Base-by-base conservation (phyloP, 179 eudicot species). In the Drosera spatulata region DNA sequence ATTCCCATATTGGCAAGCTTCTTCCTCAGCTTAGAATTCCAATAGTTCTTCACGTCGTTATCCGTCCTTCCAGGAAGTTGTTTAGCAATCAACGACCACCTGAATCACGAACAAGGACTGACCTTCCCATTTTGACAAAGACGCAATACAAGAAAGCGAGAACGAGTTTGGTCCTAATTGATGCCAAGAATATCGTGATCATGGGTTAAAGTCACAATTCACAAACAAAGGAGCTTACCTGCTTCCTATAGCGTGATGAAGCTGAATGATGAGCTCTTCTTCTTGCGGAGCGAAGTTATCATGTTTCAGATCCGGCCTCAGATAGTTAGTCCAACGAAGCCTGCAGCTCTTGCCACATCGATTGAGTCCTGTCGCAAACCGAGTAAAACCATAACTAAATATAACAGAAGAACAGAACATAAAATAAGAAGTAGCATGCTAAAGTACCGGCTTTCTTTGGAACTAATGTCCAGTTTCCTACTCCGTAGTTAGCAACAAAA, bases 331-430 rank as follows among this genome's bases (percentile, higher is more conserved):
- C 97, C 97, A 91, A 56, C 97, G 63, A 7, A 91, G 84, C 71
- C 97, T 80, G 59, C 97, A 91, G 69, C 97, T 91, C 85, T 91
- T 91, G 9, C 97, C 97, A 49, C 97, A 91, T 74, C 97, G 81
- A 55, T 85, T 91, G 2, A 87, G 91, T 10, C 97, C 97, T 91
- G 68, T 48, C 61, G 55, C 46, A 43, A 43, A 43, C 45, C 45
- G 45, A 0, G 33, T 22, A 22, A 22, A 22, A 22, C 33, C 33
- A 0, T 22, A 22, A 22, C 33, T 22, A 22, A 22, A 22, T 22
- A 22, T 22, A 43, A 4, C 45, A 7, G 45, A 7, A 4, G 8
- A 43, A 43, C 45, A 43, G 45, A 4, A 43, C 45, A 43, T 43
- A 43, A 43, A 4, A 4, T 7, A 43, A 43, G 61, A 6, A 15